A percentile compares a stretch with the other conserved stretches of the same genome.
These are phyloP conservation scores for Hibiscus tridactylites DNA, from an alignment of 345 rosid genomes.

Conservation along the genomic window DNA sequence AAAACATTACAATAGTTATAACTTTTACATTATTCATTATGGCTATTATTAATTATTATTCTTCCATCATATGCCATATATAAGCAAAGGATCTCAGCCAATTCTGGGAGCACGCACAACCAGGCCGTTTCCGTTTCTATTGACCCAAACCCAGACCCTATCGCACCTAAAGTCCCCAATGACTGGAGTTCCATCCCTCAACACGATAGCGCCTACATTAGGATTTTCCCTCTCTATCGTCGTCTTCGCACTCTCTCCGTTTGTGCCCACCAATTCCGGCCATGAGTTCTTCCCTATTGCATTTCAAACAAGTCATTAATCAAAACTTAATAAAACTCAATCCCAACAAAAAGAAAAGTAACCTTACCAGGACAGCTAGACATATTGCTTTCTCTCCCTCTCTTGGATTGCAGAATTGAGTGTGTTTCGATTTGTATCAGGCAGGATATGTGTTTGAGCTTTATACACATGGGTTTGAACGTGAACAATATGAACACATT, in stretches of 20 bases:
- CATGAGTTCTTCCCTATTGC: conserved; percentile 23
- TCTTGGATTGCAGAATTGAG: neutral
- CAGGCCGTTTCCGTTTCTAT: neutral
- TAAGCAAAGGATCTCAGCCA: conserved; percentile 2
- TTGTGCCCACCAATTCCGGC: conserved; percentile 25
- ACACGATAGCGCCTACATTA: conserved; percentile 13
- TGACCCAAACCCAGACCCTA: conserved; percentile 26
- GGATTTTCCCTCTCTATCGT: conserved; percentile 21
- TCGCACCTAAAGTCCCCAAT: conserved; percentile 16
- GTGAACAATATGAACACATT: neutral
- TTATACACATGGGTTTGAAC: neutral
- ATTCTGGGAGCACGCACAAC: conserved; percentile 8
- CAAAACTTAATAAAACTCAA: neutral
- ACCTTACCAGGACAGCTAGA: neutral
- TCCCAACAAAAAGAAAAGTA: neutral
- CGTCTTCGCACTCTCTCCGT: conserved; percentile 14
- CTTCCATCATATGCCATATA: too few relatives aligned
- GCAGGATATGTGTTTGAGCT: neutral
- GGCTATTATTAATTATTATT: too few relatives aligned
- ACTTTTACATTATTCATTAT: neutral
- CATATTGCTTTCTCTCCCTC: neutral
- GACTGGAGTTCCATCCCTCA: conserved; percentile 15
- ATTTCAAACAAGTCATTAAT: neutral
- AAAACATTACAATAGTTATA: neutral
- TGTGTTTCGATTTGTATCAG: neutral